Evolutionary conservation across 176 grass and related monocot genomes (phyloP).

Genomic region (barley (Hordeum vulgare)): MorexV3_pseudomolecules_assembly NC_058523.1:334785031-334785530

Average conservation of each 20-base stretch:
- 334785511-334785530: background rate
- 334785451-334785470: background rate
- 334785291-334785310: background rate
- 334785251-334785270: background rate
- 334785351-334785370: background rate
- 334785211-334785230: background rate
- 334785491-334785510: background rate
- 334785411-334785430: background rate
- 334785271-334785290: background rate
- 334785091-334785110: background rate
- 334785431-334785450: background rate
- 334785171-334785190: background rate
- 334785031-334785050: background rate
- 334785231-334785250: conserved; percentile 7
- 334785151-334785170: background rate
- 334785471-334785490: background rate
- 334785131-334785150: background rate
- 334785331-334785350: background rate
- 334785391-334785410: background rate
- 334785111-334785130: background rate
- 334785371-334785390: background rate
- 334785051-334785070: background rate
- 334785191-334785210: background rate
- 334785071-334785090: background rate
- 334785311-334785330: background rate